Evolutionary conservation across 75 land plant genomes (phyloP), one percentile per base, ranked within the genome.

Genomic region (Sequoia sempervirens): DNA sequence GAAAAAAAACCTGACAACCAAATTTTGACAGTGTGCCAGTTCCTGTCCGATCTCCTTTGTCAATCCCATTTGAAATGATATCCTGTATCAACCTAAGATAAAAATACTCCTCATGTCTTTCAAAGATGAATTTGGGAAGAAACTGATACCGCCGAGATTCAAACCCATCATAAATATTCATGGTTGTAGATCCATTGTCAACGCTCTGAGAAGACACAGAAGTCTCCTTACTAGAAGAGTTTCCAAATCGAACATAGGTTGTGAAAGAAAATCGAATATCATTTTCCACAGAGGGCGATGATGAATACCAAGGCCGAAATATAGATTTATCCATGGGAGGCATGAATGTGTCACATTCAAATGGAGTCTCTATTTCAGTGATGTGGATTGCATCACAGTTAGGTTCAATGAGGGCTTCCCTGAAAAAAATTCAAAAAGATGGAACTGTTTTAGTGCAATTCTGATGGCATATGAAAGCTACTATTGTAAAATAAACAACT

Each of bases 1-100:
- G 26, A 26, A 61, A 15, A 74, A 37, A 18, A 75, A 97, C 99
- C 96, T 97, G 98, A 87, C 98, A 96, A 64, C 99, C 99, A 94
- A 97, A 97, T 90, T 97, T 96, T n/a, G 99, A 94, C n/a, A 97
- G 79, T 68, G 99, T 97, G 41, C 99, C 99, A 74, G 99, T 96
- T 13, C 98, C 96, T 20, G 99, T 97, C 83, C 99, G 89, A 84
- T 97, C 99, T 80, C 90, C 95, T 82, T 93, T 97, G 13, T 82
- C 81, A 70, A 76, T 81, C 23, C 99, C 99, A 87, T 84, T 88
- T 52, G 82, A 80, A 40, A 97, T 90, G 45, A 97, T 94, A 76
- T 97, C 98, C 85, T 97, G 78, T 64, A 97, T 90, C 82, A 96
- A 46, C 80, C 70, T 90, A n/a, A 97, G 90, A 89, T 97, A 97